phyloP scores from a whole-genome alignment of 192 early-diverging fungal species.

The Oehlia diaphana region DNA sequence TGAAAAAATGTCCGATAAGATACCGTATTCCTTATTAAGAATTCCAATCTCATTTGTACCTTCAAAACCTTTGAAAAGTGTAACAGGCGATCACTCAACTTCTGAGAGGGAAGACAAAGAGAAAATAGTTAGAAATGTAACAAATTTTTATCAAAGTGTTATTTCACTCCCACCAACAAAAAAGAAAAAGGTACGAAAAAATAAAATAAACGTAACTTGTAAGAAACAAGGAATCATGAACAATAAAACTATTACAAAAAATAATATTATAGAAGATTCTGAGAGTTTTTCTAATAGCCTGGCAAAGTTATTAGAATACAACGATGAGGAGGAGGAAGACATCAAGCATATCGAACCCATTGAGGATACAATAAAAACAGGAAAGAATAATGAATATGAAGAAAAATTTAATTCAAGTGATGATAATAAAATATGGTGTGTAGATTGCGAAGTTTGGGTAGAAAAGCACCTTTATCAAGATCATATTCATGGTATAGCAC shows the following conservation, averaged over 20 bases:
- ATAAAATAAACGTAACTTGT: not conserved
- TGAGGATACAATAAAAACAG: not conserved
- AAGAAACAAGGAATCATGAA: not conserved
- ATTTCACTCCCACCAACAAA: slow-evolving; percentile 5
- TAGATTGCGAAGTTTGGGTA: not conserved
- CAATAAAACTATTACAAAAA: not conserved
- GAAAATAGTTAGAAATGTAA: not conserved
- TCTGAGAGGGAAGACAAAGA: not conserved
- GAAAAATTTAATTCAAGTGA: not conserved
- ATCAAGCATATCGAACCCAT: not conserved
- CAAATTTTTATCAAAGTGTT: slow-evolving; percentile 12
- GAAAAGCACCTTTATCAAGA: not conserved
- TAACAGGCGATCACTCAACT: not conserved
- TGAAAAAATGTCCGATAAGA: not conserved
- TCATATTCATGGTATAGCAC: slow-evolving; percentile 4
- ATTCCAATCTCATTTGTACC: not conserved
- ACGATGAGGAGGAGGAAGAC: not conserved
- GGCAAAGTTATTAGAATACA: not conserved
- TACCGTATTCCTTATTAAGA: not conserved
- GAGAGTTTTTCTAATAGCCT: not conserved
- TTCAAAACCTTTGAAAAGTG: not conserved
- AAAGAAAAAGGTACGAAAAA: not conserved
- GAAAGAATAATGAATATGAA: not conserved
- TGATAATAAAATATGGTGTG: not conserved
- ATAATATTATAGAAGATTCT: not conserved